phyloP scores from a whole-genome alignment of 2,329 filamentous ascomycete species.

The Botryotinia globosa region DNA sequence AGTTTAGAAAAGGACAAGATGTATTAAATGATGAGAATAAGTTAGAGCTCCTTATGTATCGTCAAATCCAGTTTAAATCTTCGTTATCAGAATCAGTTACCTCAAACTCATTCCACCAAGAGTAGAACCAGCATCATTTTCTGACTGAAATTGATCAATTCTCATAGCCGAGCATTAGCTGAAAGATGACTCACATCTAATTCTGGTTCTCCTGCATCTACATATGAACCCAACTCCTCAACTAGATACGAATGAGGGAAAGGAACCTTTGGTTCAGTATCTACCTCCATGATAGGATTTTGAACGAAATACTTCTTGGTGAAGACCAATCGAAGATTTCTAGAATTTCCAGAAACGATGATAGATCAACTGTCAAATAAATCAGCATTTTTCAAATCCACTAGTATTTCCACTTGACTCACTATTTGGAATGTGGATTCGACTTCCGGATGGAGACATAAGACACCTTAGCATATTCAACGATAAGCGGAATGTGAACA shows the following conservation, averaged over 20 bases:
- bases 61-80: neutral
- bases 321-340: neutral
- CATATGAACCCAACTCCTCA: constrained; percentile 11
- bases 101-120: constrained; percentile 12
- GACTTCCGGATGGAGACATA: neutral
- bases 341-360: neutral
- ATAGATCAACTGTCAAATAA: neutral
- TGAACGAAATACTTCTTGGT: neutral
- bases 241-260: neutral
- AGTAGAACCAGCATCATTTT: neutral
- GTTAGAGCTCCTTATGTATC: constrained; percentile 4
- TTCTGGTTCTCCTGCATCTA: neutral
- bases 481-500: neutral
- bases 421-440: neutral
- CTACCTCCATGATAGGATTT: neutral
- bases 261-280: neutral
- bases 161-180: neutral
- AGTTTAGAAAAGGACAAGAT: neutral
- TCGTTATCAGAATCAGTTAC: neutral
- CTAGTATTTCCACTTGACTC: neutral
- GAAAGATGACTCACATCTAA: neutral
- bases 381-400: neutral
- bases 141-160: neutral
- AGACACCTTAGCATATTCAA: neutral
- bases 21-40: neutral